Conservation (phyloP, 2,329 filamentous ascomycete genomes). For the Paecilomyces variotii region DNA sequence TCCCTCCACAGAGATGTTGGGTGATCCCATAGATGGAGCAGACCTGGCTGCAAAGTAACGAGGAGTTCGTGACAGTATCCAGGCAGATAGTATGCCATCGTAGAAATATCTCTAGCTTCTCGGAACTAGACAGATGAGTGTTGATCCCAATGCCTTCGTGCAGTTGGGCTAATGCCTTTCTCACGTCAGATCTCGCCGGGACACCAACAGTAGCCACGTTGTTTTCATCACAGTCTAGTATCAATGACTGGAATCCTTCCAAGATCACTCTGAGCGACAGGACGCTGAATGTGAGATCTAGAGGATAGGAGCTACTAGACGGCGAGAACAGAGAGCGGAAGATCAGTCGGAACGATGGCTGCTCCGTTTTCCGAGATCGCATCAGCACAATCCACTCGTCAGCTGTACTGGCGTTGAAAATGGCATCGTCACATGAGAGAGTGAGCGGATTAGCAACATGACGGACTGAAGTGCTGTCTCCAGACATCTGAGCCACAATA, state of each 20-base stretch:
- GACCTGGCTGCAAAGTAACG: constrained; percentile 30
- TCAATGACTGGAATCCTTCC: constrained; percentile 37
- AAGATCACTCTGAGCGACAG: constrained; percentile 37
- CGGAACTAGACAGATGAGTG: constrained; percentile 26
- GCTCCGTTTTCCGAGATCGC: constrained; percentile 19
- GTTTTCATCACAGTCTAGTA: constrained; percentile 32
- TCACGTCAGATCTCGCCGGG: constrained; percentile 31
- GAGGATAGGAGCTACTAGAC: constrained; percentile 17
- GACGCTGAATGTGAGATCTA: constrained; percentile 29
- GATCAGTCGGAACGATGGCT: constrained; percentile 33
- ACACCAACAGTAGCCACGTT: constrained; percentile 32
- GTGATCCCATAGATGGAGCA: constrained; percentile 32
- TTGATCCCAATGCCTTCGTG: constrained; percentile 32
- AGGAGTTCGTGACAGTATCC: constrained; percentile 34
- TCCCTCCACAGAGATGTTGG: constrained; percentile 33
- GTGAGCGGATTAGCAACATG: constrained; percentile 35
- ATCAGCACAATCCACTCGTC: constrained; percentile 36
- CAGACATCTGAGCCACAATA: constrained; percentile 37
- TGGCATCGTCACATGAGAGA: constrained; percentile 33
- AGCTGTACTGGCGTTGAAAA: constrained; percentile 33
- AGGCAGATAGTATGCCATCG: constrained; percentile 41
- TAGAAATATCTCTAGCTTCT: constrained; percentile 34
- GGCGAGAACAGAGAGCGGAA: constrained; percentile 34
- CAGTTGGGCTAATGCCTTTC: constrained; percentile 31
- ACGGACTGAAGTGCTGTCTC: constrained; percentile 34